Percentiles rank a stretch among this genome's conserved stretches.
These are phyloP conservation scores for Lenwebbia sp. DNA, from an alignment of 345 rosid genomes.

Conservation along the genomic window DNA sequence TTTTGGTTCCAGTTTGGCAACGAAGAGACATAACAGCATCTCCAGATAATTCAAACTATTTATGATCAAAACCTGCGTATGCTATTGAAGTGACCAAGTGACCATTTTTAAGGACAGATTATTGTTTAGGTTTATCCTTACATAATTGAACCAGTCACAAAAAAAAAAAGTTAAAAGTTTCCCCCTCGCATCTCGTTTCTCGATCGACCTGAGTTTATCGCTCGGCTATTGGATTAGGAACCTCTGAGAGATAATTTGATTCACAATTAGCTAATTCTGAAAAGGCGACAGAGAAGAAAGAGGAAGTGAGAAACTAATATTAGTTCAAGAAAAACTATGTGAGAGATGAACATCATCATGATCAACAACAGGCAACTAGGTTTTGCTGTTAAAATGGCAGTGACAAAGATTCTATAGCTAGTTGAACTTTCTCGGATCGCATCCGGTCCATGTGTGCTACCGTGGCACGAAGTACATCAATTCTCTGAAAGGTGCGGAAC, in stretches of 20 bases:
- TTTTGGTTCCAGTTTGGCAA: not conserved
- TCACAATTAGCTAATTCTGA: not conserved
- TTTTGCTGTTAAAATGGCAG: not conserved
- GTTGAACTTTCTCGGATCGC: not conserved
- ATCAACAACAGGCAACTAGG: not conserved
- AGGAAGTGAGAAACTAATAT: not conserved
- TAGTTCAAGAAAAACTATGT: not conserved
- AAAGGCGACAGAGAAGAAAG: not conserved
- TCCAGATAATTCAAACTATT: not conserved
- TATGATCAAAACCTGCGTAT: not conserved
- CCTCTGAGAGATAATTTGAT: not conserved
- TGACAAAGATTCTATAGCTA: not conserved
- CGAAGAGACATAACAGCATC: not conserved
- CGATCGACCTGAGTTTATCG: not conserved
- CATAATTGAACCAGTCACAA: not conserved
- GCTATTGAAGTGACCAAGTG: not conserved
- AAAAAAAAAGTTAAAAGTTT: not conserved
- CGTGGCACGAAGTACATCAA: not conserved
- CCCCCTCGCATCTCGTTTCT: not conserved
- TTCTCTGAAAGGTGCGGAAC: not conserved
- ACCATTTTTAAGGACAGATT: not conserved
- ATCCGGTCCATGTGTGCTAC: not conserved
- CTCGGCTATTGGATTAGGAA: not conserved
- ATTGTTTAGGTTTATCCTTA: not conserved
- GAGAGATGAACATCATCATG: not conserved